phyloP scores from a whole-genome alignment of 2,329 filamentous ascomycete species.

The Pezicula radicicola region DNA sequence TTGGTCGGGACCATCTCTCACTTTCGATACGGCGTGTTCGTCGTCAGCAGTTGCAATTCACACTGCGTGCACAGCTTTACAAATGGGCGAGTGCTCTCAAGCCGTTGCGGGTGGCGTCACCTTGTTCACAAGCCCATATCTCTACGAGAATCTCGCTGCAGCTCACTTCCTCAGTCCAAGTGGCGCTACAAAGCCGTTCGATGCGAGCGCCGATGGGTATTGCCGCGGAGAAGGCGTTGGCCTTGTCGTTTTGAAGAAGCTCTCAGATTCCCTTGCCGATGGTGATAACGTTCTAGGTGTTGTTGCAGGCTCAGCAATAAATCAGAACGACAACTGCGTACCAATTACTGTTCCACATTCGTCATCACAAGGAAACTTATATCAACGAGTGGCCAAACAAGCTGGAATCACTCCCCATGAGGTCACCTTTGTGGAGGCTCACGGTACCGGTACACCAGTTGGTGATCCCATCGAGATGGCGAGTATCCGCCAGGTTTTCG shows the following conservation, averaged over 20 bases:
- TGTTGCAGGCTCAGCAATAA: not conserved
- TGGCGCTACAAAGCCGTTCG: slow-evolving; percentile 35
- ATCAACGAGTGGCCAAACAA: slow-evolving; percentile 19
- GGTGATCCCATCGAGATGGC: slow-evolving; percentile 29
- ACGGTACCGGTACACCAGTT: slow-evolving; percentile 29
- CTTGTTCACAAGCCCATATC: slow-evolving; percentile 12
- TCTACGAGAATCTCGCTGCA: slow-evolving; percentile 4
- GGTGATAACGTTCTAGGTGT: not conserved
- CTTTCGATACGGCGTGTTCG: slow-evolving; percentile 36
- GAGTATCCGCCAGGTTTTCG: slow-evolving; percentile 18
- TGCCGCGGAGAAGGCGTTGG: slow-evolving; percentile 48
- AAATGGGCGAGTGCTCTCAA: slow-evolving; percentile 14
- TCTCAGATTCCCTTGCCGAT: not conserved
- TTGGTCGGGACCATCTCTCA: slow-evolving; percentile 31
- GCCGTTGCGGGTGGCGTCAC: slow-evolving; percentile 19
- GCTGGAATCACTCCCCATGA: slow-evolving; percentile 21
- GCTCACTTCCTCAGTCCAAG: slow-evolving; percentile 1
- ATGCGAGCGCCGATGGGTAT: slow-evolving; percentile 48
- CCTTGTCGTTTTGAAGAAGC: slow-evolving; percentile 36
- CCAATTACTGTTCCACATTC: not conserved
- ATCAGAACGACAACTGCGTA: not conserved
- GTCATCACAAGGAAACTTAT: slow-evolving; percentile 26
- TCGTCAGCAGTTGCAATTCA: slow-evolving; percentile 33
- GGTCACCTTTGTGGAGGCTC: slow-evolving; percentile 28
- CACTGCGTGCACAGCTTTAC: slow-evolving; percentile 28